These are phyloP conservation scores for Rhizoctonia solani DNA, from an alignment of 1,284 basidiomycete genomes.

Conservation along the genomic window DNA sequence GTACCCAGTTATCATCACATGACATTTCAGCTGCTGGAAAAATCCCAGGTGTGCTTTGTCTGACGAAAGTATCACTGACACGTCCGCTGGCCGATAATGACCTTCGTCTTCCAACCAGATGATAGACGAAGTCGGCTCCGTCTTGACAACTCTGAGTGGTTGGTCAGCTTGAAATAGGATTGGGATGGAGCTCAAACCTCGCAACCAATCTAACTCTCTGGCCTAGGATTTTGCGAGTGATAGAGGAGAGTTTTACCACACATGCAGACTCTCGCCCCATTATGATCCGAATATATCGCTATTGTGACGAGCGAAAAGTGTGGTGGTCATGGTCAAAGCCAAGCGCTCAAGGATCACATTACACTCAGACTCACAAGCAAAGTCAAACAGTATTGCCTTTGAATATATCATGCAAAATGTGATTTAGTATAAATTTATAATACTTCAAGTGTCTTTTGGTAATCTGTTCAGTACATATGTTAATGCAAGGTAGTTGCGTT, in stretches of 20 bases:
- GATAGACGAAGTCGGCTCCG: not conserved
- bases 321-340: not conserved
- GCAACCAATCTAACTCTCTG: conserved; percentile 26
- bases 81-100: not conserved
- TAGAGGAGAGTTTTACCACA: conserved; percentile 1
- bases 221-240: not conserved
- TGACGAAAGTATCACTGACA: conserved; percentile 7
- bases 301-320: not conserved
- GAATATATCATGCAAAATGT: not conserved
- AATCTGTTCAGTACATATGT: conserved; percentile 54
- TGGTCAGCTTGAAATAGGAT: not conserved
- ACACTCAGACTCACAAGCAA: not conserved
- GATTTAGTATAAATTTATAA: conserved; percentile 22
- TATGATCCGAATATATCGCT: not conserved
- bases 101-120: conserved; percentile 20
- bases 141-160: not conserved
- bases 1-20: conserved; percentile 28
- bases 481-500: conserved; percentile 61
- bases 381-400: not conserved
- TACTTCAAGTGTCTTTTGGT: conserved; percentile 2
- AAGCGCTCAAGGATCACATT: not conserved
- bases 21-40: conserved; percentile 7
- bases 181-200: not conserved
- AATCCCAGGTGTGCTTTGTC: conserved; percentile 15
- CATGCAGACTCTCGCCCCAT: not conserved